phyloP scores from a whole-genome alignment of 2,329 filamentous ascomycete species.

The Plectosphaerella sp. region DNA sequence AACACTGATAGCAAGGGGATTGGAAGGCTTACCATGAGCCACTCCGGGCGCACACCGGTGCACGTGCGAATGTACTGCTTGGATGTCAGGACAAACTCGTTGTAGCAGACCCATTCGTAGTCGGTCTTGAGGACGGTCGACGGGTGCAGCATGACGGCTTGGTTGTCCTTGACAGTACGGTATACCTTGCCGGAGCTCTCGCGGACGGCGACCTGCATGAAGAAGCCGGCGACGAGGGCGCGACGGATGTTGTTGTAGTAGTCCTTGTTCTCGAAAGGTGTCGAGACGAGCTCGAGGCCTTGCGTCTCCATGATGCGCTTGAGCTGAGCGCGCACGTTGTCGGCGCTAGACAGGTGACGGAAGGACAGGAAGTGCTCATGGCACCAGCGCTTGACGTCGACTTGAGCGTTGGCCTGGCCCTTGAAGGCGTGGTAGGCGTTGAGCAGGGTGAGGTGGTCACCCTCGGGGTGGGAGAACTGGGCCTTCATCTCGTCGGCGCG shows the following conservation, averaged over 20 bases:
- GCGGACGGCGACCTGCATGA: constrained; percentile 98
- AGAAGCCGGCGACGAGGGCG: constrained; percentile 90
- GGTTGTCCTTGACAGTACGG: constrained; percentile 93
- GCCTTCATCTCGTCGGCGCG: constrained; percentile 97
- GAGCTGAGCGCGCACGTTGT: constrained; percentile 88
- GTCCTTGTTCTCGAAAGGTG: constrained; percentile 88
- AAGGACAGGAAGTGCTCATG: constrained; percentile 93
- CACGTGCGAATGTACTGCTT: constrained; percentile 98
- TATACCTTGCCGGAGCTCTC: constrained; percentile 87
- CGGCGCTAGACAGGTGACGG: constrained; percentile 83
- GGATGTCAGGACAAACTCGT: constrained; percentile 95
- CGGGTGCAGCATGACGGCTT: constrained; percentile 88
- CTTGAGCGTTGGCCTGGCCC: constrained; percentile 57
- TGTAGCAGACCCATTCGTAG: constrained; percentile 95
- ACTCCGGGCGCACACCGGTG: constrained; percentile 87
- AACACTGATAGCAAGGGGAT: background rate
- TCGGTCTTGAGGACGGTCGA: constrained; percentile 85
- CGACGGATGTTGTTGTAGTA: constrained; percentile 98
- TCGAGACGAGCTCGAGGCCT: constrained; percentile 80
- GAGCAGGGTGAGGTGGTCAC: constrained; percentile 91
- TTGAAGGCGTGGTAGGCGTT: constrained; percentile 99
- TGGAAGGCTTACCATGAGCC: constrained; percentile 68
- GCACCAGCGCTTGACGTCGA: constrained; percentile 85
- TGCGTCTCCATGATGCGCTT: constrained; percentile 96
- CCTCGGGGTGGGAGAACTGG: constrained; percentile 86